A percentile compares a stretch with the other conserved stretches of the same genome.
Evolutionary conservation across 495 filamentous ascomycete species (phyloP).

Genomic region (Halenospora varia): DNA sequence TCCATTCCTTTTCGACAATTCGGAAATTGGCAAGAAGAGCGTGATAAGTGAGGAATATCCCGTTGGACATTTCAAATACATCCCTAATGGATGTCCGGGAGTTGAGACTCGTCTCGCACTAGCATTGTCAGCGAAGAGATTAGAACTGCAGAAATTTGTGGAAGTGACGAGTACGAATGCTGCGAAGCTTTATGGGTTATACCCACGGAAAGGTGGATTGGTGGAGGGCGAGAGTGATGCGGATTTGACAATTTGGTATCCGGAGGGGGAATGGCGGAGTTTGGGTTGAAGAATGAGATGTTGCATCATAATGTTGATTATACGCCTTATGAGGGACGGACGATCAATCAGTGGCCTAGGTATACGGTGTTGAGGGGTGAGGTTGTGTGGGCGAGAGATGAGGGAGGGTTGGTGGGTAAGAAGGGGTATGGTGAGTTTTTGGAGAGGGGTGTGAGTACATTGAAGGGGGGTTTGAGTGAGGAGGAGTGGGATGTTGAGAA

Average conservation of each 20-base stretch:
- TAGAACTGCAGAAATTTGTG: slow-evolving; percentile 52
- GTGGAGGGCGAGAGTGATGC: slow-evolving; percentile 51
- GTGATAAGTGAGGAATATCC: slow-evolving; percentile 39
- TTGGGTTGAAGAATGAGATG: slow-evolving; percentile 43
- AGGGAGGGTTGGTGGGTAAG: slow-evolving; percentile 42
- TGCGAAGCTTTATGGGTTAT: slow-evolving; percentile 58
- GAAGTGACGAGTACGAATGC: slow-evolving; percentile 53
- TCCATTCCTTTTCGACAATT: slow-evolving; percentile 48
- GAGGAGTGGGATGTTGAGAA: slow-evolving; percentile 28
- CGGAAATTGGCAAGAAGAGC: slow-evolving; percentile 42
- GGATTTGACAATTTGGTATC: slow-evolving; percentile 52
- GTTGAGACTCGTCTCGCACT: slow-evolving; percentile 55
- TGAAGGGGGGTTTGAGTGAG: slow-evolving; percentile 31
- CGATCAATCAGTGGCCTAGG: slow-evolving; percentile 54
- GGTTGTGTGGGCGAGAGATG: slow-evolving; percentile 53
- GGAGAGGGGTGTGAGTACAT: slow-evolving; percentile 40
- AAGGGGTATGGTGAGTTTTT: slow-evolving; percentile 51
- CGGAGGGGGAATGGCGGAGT: slow-evolving; percentile 35
- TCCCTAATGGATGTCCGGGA: slow-evolving; percentile 58
- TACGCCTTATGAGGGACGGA: slow-evolving; percentile 56
- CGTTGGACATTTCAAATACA: slow-evolving; percentile 44
- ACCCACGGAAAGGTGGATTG: slow-evolving; percentile 50
- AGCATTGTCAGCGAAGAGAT: slow-evolving; percentile 38
- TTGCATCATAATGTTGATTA: slow-evolving; percentile 60
- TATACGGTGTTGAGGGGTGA: slow-evolving; percentile 56